These are phyloP conservation scores for Drechslera avenae DNA, from an alignment of 2,329 filamentous ascomycete genomes.

Conservation along the genomic window DNA sequence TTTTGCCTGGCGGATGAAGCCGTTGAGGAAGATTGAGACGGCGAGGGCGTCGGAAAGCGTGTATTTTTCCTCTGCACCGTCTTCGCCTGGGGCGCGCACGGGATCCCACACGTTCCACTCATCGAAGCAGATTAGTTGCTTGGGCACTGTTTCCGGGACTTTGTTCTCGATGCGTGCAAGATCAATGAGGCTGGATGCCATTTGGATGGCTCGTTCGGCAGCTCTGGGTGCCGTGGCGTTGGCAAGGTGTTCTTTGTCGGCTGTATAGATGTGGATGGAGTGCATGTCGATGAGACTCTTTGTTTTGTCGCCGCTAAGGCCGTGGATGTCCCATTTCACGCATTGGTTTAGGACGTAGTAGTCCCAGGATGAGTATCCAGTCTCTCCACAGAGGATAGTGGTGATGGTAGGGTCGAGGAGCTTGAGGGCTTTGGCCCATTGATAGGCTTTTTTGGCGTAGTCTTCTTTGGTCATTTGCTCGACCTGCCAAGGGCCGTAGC, in stretches of 20 bases:
- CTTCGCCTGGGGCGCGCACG: slow-evolving; percentile 69
- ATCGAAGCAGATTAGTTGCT: slow-evolving; percentile 78
- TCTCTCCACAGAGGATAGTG: slow-evolving; percentile 76
- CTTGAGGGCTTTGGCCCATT: slow-evolving; percentile 74
- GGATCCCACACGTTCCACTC: slow-evolving; percentile 88
- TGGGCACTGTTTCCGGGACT: slow-evolving; percentile 63
- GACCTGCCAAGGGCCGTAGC: slow-evolving; percentile 50
- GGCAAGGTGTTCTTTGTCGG: slow-evolving; percentile 52
- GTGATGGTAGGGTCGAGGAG: slow-evolving; percentile 71
- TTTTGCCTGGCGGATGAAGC: slow-evolving; percentile 73
- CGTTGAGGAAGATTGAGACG: slow-evolving; percentile 76
- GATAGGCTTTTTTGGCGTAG: slow-evolving; percentile 70
- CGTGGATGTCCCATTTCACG: slow-evolving; percentile 58
- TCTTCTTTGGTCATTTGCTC: slow-evolving; percentile 71
- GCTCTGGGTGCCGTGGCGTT: slow-evolving; percentile 63
- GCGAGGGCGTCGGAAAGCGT: slow-evolving; percentile 76
- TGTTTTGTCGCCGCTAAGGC: slow-evolving; percentile 55
- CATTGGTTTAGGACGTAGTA: slow-evolving; percentile 73
- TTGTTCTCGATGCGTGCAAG: slow-evolving; percentile 73
- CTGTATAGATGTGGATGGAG: slow-evolving; percentile 79
- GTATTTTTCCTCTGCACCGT: slow-evolving; percentile 72
- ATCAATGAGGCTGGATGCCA: slow-evolving; percentile 71
- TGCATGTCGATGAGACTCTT: slow-evolving; percentile 74
- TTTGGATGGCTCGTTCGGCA: slow-evolving; percentile 75
- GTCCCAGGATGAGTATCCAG: slow-evolving; percentile 73